Evolutionary conservation across 164 flowering plant species (phyloP), one percentile per base, ranked within the genome.

Genomic region (Taxillus chinensis): DNA sequence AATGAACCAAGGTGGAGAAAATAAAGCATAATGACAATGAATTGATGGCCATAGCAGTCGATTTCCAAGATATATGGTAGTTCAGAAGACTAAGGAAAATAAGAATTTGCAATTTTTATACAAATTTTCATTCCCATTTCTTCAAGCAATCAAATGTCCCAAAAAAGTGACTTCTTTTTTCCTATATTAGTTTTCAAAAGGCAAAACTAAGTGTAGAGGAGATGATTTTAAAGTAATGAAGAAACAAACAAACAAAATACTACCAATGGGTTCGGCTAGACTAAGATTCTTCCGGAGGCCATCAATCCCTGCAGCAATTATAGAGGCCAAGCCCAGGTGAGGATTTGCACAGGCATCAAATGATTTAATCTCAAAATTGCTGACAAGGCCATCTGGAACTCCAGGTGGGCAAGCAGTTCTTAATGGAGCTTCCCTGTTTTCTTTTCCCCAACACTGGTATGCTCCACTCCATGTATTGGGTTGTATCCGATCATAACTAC

Each of bases 391-490:
- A 78, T 82, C 73, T 40, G 78, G 60, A 63, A 82, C 65, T 66
- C 99, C 97, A 53, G 99, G 99, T 55, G 97, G 97, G 72, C 92
- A 82, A 43, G 99, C 85, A 39, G 96, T 82, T 72, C 99, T 79
- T 51, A 95, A 5, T 51, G 99, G 92, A 71, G 93, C 92, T 81
- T 91, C 97, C 66, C 81, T 81, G 73, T 91, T 95, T 70, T 95
- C 97, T 69, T 77, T 86, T 57, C 99, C 99, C 99, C 99, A 95
- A 69, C 96, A 91, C 51, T 69, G 83, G 67, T 84, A 89, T 60
- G 99, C 99, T 70, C 99, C 99, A 78, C 92, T 87, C 99, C 99
- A 95, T 48, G 88, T 91, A 68, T 89, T 78, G 40, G 97, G 99
- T 76, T 87, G 90, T 63, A 95, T 80, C 1, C 97, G 92, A 66